phyloP scores from a whole-genome alignment of 768 basidiomycete species.

The Rhizopogon rudus region DNA sequence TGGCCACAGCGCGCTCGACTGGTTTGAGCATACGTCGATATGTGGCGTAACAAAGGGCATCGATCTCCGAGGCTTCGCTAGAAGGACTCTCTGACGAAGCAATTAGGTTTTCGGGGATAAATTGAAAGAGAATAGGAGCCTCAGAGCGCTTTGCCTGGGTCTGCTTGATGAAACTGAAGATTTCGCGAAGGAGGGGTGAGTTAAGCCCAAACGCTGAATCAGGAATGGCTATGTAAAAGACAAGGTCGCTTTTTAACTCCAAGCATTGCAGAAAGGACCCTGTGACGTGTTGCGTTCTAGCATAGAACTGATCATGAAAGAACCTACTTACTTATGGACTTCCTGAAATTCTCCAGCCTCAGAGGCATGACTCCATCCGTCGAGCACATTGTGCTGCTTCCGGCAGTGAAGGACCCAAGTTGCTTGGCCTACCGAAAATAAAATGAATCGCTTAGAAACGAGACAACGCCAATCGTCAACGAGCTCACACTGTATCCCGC shows the following conservation, averaged over 20 bases:
- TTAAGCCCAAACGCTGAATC: conserved; percentile 54
- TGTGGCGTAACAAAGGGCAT: conserved; percentile 53
- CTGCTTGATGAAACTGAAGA: conserved; percentile 61
- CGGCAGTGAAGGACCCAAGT: conserved; percentile 53
- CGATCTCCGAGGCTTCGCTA: conserved; percentile 36
- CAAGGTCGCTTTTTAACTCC: conserved; percentile 33
- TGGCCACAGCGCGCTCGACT: conserved; percentile 58
- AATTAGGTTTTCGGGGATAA: conserved; percentile 65
- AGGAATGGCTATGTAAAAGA: conserved; percentile 70
- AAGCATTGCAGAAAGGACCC: neutral
- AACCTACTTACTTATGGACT: conserved; percentile 47
- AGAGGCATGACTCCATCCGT: conserved; percentile 58
- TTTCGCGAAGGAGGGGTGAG: conserved; percentile 64
- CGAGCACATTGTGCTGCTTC: conserved; percentile 40
- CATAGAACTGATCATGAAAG: neutral
- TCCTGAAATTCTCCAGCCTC: conserved; percentile 68
- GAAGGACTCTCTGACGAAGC: conserved; percentile 42
- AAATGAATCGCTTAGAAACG: conserved; percentile 9
- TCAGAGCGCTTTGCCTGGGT: conserved; percentile 41
- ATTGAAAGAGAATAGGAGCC: conserved; percentile 58
- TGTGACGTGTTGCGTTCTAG: neutral
- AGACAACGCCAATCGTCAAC: neutral
- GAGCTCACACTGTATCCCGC: conserved; percentile 53
- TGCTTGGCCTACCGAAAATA: conserved; percentile 45
- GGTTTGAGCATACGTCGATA: conserved; percentile 67